Percentiles rank a stretch among this genome's conserved stretches.
Conservation (phyloP, 352 stramenopile species). For the Phytophthora sp. region DNA sequence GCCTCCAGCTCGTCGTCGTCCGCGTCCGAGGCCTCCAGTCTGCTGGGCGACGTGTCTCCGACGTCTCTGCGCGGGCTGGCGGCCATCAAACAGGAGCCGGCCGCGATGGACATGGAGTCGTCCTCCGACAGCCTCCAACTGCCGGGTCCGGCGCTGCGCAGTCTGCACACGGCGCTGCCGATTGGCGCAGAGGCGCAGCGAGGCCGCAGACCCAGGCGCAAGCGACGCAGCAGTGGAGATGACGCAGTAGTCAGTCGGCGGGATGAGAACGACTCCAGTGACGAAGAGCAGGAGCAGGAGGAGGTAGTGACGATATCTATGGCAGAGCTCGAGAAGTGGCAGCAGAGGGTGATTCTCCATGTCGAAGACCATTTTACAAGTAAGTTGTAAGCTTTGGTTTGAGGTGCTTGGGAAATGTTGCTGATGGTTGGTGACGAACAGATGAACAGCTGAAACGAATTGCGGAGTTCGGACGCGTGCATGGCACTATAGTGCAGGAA, state of each 20-base stretch:
- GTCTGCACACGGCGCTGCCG: slow-evolving; percentile 3
- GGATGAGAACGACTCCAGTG: slow-evolving; percentile 6
- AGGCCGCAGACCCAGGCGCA: slow-evolving; percentile 18
- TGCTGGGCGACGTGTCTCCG: slow-evolving; percentile 2
- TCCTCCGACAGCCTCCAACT: slow-evolving; percentile 8
- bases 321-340: slow-evolving; percentile 69
- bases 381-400: slow-evolving; percentile 32
- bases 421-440: slow-evolving; percentile 16
- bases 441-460: slow-evolving; percentile 84
- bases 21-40: background rate
- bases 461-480: slow-evolving; percentile 74
- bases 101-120: slow-evolving; percentile 18
- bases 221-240: slow-evolving; percentile 25
- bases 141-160: background rate
- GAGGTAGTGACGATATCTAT: slow-evolving; percentile 50
- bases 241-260: background rate
- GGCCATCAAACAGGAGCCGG: slow-evolving; percentile 14
- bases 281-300: slow-evolving; percentile 11
- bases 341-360: slow-evolving; percentile 61
- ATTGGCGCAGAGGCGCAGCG: slow-evolving; percentile 1
- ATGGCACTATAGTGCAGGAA: slow-evolving; percentile 68
- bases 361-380: slow-evolving; percentile 75
- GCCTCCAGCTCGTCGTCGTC: background rate
- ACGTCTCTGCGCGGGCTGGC: slow-evolving; percentile 12
- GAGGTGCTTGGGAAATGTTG: slow-evolving; percentile 4